Evolutionary conservation across 176 grass and related monocot genomes (phyloP), one percentile per base, ranked within the genome.

Genomic region (Ananas comosus): DNA sequence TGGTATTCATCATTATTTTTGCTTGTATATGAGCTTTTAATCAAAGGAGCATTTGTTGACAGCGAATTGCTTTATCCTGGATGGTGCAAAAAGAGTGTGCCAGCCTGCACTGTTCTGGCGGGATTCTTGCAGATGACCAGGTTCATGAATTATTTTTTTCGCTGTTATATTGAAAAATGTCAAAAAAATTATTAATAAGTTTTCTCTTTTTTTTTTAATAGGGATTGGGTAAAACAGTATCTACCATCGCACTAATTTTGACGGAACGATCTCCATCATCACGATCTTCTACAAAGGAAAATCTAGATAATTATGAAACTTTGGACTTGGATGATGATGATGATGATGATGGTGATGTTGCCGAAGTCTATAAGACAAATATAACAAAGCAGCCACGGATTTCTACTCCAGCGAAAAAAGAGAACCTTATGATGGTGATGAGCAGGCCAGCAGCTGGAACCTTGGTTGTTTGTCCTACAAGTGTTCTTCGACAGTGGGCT

Each of bases 41-140:
- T 63, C 58, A 75, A 79, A 27, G 7, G 50, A 52, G 12, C 57
- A 63, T 78, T 78, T 25, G 78, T 80, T 9, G 13, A 78, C 82
- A 99, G 95, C 86, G 72, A 86, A 99, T 94, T 72, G 95, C 95
- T 28, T 84, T 99, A 74, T 75, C 90, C 82, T 99, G 95, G 95
- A 99, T 99, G 95, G 79, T 99, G 63, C 85, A 94, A 77, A 99
- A 99, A 85, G 95, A 99, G 70, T 93, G 63, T 72, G 72, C 64
- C 63, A 70, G 83, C 52, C 69, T 51, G 0, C 87, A 86, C 67
- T 99, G 95, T 73, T 93, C 77, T 82, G 95, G 95, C 51, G 95
- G 90, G 73, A 99, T 99, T 80, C 95, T 99, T 64, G 95, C 95
- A 70, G 95, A 99, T 86, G 95, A 99, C 78, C 95, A 99, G 89